Evolutionary conservation across 805 yeast genomes (phyloP), one percentile per base, ranked within the genome.

Genomic region (Teunomyces kruisii): DNA sequence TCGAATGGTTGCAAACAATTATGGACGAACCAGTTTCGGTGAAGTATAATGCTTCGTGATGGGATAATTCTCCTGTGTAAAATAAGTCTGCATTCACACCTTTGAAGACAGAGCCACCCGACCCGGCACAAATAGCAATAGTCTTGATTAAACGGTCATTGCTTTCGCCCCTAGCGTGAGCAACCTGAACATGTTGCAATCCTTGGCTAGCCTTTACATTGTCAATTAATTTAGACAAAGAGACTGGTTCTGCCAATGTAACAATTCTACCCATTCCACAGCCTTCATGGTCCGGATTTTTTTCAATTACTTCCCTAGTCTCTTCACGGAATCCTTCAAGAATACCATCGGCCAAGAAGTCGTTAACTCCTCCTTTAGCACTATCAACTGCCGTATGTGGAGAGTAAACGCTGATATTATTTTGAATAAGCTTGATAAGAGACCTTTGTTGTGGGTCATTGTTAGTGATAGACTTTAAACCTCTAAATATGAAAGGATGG

Each of bases 341-440:
- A 5, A 85, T 65, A 2, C 88, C 87, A 31, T 78, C 80, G 1
- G 80, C 86, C 33, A 94, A 72, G 86, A 96, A 94, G 61, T 90
- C 98, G 54, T 94, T 94, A 50, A 94, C 97, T 16, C 99, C 99
- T n/a, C 85, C 86, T 9, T 66, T 64, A 8, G 94, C 94, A 17
- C 97, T 92, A 65, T 94, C 99, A 3, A 94, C 86, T 0, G 98
- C 90, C 1, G 99, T 92, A 60, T 94, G 99, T 19, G 99, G 99
- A 44, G 85, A 85, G 62, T 94, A 94, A 1, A 94, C 99, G 40
- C 90, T 80, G 45, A 94, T 79, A n/a, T 88, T 86, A 47, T 82
- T 76, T 52, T 82, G 83, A 42, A 89, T 83, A 55, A 94, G 74
- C 44, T 78, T 76, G 32, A 92, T 62, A 43, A 92, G 70, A 5